These are phyloP conservation scores for Phytophthora uliginosa DNA, from an alignment of 352 stramenopile genomes.

Conservation along the genomic window DNA sequence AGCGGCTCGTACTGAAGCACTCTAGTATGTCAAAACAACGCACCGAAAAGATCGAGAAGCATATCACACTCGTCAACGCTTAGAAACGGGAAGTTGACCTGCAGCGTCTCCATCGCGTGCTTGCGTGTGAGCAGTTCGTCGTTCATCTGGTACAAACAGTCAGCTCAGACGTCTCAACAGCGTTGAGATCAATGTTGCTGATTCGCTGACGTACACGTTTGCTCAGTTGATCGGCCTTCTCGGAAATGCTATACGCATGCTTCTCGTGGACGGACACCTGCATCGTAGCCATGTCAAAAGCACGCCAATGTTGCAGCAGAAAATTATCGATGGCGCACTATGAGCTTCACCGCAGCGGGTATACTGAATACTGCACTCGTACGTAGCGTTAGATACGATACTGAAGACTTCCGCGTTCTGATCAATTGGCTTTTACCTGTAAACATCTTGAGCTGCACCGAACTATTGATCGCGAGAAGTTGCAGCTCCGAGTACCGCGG, in stretches of 20 bases:
- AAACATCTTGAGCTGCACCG: slow-evolving; percentile 57
- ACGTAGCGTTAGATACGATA: not conserved
- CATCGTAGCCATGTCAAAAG: slow-evolving; percentile 2
- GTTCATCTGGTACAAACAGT: slow-evolving; percentile 46
- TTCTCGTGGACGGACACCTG: slow-evolving; percentile 72
- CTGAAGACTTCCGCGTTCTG: not conserved
- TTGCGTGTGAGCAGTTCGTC: slow-evolving; percentile 55
- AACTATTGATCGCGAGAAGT: slow-evolving; percentile 46
- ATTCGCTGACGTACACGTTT: slow-evolving; percentile 38
- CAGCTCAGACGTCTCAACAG: not conserved
- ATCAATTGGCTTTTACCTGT: slow-evolving; percentile 37
- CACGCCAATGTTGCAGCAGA: not conserved
- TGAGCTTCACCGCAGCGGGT: slow-evolving; percentile 50
- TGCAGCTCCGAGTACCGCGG: slow-evolving; percentile 59
- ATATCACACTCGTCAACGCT: slow-evolving; percentile 77
- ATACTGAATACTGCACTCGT: slow-evolving; percentile 31
- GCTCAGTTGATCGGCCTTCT: slow-evolving; percentile 55
- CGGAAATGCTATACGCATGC: slow-evolving; percentile 51
- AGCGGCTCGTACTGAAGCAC: not conserved
- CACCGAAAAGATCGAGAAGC: slow-evolving; percentile 82
- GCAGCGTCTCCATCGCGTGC: slow-evolving; percentile 54
- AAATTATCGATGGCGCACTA: slow-evolving; percentile 40
- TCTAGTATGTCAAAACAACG: slow-evolving; percentile 1
- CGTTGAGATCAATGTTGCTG: not conserved
- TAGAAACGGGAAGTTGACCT: slow-evolving; percentile 69